These are phyloP conservation scores for Vanderwaltozyma verrucispora DNA, from an alignment of 805 yeast species.

Conservation along the genomic window DNA sequence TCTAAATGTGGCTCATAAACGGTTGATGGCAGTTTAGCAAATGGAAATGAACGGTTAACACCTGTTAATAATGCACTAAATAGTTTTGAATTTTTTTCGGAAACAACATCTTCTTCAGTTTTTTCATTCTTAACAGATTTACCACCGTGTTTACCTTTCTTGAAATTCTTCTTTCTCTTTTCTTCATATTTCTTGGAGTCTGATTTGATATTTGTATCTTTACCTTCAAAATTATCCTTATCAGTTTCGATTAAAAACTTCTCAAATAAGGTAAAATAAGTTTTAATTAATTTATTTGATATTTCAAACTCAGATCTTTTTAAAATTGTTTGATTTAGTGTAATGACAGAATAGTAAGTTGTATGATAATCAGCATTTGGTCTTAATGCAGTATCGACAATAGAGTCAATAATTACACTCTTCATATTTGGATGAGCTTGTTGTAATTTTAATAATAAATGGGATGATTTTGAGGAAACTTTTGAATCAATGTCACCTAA, in stretches of 20 bases:
- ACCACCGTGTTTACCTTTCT: slow-evolving; percentile 84
- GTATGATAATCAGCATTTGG: slow-evolving; percentile 75
- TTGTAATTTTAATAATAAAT: slow-evolving; percentile 64
- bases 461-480: slow-evolving; percentile 83
- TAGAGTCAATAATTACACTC: slow-evolving; percentile 62
- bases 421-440: slow-evolving; percentile 97
- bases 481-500: slow-evolving; percentile 88
- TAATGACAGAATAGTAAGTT: slow-evolving; percentile 75
- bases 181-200: slow-evolving; percentile 37
- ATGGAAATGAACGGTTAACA: slow-evolving; percentile 92
- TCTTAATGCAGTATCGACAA: slow-evolving; percentile 70
- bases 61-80: slow-evolving; percentile 91
- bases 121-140: slow-evolving; percentile 55
- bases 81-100: slow-evolving; percentile 75
- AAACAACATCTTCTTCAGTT: slow-evolving; percentile 50
- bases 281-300: slow-evolving; percentile 73
- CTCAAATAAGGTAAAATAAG: slow-evolving; percentile 81
- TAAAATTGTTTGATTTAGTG: slow-evolving; percentile 87
- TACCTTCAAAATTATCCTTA: slow-evolving; percentile 29
- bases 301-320: slow-evolving; percentile 66
- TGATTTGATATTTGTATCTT: slow-evolving; percentile 29
- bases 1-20: slow-evolving; percentile 68
- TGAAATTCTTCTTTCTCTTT: slow-evolving; percentile 64
- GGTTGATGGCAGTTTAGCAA: slow-evolving; percentile 62
- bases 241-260: slow-evolving; percentile 66